Evolutionary conservation across 345 rosid species (phyloP).

Genomic region (Melaleuca quinquenervia): DNA sequence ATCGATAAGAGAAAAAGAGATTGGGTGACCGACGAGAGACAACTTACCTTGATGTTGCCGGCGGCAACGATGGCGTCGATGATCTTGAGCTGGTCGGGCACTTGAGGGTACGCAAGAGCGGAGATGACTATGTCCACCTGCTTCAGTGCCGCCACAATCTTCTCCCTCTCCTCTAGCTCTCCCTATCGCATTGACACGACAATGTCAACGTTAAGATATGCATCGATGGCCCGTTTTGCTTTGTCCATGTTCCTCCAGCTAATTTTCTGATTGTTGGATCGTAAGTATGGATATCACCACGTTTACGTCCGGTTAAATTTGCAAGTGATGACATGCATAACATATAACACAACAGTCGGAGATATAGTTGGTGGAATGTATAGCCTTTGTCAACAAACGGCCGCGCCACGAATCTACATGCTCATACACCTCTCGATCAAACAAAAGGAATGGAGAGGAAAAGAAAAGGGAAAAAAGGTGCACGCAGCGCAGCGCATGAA

Average conservation of each 20-base stretch:
- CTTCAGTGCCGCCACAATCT: slow-evolving; percentile 16
- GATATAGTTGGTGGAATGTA: not conserved
- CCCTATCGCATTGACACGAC: slow-evolving; percentile 11
- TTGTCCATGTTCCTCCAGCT: too few relatives aligned
- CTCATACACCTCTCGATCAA: not conserved
- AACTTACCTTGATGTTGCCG: slow-evolving; percentile 34
- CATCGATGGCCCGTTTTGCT: too few relatives aligned
- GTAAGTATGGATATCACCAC: not conserved
- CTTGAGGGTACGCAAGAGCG: slow-evolving; percentile 15
- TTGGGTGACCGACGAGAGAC: not conserved
- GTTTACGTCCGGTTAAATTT: too few relatives aligned
- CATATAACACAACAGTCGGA: not conserved
- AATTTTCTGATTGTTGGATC: too few relatives aligned
- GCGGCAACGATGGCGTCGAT: slow-evolving; percentile 32
- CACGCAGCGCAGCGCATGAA: not conserved
- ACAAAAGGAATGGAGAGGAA: not conserved
- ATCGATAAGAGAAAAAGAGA: not conserved
- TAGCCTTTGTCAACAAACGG: not conserved
- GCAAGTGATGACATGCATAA: not conserved
- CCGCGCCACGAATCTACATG: not conserved
- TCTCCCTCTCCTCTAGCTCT: slow-evolving; percentile 25
- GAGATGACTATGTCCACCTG: slow-evolving; percentile 35
- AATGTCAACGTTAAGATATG: not conserved
- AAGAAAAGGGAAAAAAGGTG: too few relatives aligned
- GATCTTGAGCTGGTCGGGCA: slow-evolving; percentile 25